Evolutionary conservation across 352 stramenopile species (phyloP), one percentile per base, ranked within the genome.

Genomic region (Globisporangium nagaii): DNA sequence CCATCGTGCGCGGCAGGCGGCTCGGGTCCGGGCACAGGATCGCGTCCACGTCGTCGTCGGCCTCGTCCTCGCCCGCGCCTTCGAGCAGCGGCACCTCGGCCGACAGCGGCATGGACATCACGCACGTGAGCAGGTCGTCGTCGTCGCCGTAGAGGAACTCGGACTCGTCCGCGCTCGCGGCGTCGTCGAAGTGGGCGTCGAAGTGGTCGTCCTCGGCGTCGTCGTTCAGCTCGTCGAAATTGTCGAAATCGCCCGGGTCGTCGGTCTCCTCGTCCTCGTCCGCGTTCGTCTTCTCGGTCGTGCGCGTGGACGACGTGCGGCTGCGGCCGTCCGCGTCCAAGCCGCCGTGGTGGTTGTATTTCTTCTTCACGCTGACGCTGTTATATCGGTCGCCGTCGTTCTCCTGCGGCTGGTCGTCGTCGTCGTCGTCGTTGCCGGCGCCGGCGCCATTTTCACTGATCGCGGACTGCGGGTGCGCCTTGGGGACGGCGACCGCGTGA

Each of bases 1-100:
- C 71, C 13, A 84, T 75, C 25, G 73, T 86, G 25, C 73, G 73
- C 35, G 73, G 70, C 22, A 88, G 67, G 4, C 65, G 69, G 39
- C 65, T 64, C 39, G 65, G 75, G 55, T 86, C 74, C 5, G 17
- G 20, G 55, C 72, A 82, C 17, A 86, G 60, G 53, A 89, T 89
- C 20, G 58, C 62, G 56, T 87, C 79, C 27, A 86, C 71, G 25
- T 85, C 79, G 34, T 85, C 65, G 46, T 84, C 68, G 41, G 1
- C 19, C 4, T 75, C 71, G 31, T 85, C 69, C 36, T 81, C 71
- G 32, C 43, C 64, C 3, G 72, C 66, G 41, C 62, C 54, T 19
- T 82, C 74, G 4, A 84, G 58, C 13, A 84, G 43, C 24, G 73
- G 71, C 39, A 81, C 75, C n/a, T 70, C 52, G 1, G 68, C 55